These are phyloP conservation scores for Pseudevernia furfuracea DNA, from an alignment of 495 filamentous ascomycete genomes.

Conservation along the genomic window DNA sequence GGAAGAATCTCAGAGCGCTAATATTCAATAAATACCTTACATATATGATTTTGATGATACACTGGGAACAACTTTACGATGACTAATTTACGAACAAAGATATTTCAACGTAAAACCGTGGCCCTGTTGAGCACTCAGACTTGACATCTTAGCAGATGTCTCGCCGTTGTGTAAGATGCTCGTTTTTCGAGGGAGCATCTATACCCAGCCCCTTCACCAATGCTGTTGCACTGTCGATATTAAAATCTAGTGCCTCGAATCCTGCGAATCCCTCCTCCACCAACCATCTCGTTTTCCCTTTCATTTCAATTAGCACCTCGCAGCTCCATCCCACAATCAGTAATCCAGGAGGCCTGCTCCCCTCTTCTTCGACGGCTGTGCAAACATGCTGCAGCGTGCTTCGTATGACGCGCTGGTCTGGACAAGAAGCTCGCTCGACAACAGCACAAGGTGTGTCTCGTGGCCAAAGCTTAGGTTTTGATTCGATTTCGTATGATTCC, in stretches of 20 bases:
- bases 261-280: slow-evolving; percentile 86
- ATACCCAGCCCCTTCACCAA: slow-evolving; percentile 14
- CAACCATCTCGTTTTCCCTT: slow-evolving; percentile 58
- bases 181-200: slow-evolving; percentile 6
- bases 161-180: background rate
- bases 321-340: slow-evolving; percentile 84
- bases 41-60: background rate
- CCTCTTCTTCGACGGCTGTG: slow-evolving; percentile 80
- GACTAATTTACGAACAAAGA: background rate
- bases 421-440: slow-evolving; percentile 86
- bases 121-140: background rate
- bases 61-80: background rate
- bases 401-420: slow-evolving; percentile 86
- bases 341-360: slow-evolving; percentile 81
- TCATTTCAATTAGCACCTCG: slow-evolving; percentile 55
- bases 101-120: background rate
- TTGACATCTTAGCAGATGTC: background rate
- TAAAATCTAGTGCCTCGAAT: slow-evolving; percentile 41
- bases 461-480: slow-evolving; percentile 35
- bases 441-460: slow-evolving; percentile 76
- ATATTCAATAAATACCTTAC: too few relatives aligned
- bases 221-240: slow-evolving; percentile 23
- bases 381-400: slow-evolving; percentile 73
- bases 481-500: slow-evolving; percentile 4
- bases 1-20: too few relatives aligned